Evolutionary conservation across 352 stramenopile species (phyloP).

Genomic region (Aphanomyces astaci): DNA sequence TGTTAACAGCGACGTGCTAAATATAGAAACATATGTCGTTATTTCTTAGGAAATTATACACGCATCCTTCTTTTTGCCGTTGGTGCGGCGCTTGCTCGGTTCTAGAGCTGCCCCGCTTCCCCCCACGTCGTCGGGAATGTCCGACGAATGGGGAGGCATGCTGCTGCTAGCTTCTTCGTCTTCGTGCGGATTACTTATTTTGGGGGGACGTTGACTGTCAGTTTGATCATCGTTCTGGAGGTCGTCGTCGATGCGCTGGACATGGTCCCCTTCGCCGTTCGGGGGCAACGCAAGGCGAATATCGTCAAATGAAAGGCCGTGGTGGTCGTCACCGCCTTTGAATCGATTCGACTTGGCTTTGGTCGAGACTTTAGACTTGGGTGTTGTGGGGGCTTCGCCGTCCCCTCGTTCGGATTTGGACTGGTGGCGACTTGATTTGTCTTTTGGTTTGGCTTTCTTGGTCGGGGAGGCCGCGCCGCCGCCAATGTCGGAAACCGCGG

Average conservation of each 20-base stretch:
- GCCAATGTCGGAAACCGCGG: slow-evolving; percentile 48
- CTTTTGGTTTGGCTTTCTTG: slow-evolving; percentile 15
- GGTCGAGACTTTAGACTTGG: slow-evolving; percentile 16
- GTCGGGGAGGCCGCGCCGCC: slow-evolving; percentile 16
- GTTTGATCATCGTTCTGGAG: slow-evolving; percentile 3
- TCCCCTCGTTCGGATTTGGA: neutral
- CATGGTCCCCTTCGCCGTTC: neutral
- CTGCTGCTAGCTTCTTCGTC: neutral
- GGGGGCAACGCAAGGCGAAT: neutral
- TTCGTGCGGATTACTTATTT: too few relatives aligned
- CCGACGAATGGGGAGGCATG: neutral
- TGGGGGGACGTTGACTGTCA: neutral
- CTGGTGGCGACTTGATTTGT: neutral
- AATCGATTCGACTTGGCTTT: slow-evolving; percentile 19
- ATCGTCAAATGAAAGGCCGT: slow-evolving; percentile 2
- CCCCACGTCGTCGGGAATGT: neutral
- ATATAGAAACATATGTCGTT: neutral
- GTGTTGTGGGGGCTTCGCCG: too few relatives aligned
- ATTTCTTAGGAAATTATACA: slow-evolving; percentile 15
- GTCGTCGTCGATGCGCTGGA: neutral
- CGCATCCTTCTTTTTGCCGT: slow-evolving; percentile 46
- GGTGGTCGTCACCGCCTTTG: slow-evolving; percentile 9
- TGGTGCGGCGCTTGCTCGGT: slow-evolving; percentile 55
- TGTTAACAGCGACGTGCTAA: neutral
- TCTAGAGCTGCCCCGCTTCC: neutral